Evolutionary conservation across 2,329 filamentous ascomycete species (phyloP), one percentile per base, ranked within the genome.

Genomic region (Aspergillus tamarii): DNA sequence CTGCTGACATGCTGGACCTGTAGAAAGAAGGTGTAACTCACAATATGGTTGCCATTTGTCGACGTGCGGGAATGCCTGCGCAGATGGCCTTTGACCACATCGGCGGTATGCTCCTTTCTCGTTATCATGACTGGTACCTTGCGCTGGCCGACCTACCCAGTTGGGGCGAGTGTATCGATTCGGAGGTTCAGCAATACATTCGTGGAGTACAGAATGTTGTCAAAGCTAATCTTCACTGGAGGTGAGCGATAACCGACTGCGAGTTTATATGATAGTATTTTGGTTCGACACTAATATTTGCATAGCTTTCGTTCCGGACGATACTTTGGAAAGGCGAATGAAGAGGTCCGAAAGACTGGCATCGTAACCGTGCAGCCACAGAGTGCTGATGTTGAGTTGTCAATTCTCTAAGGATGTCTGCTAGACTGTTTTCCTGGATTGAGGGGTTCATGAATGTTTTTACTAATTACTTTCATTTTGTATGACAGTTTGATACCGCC

Each of bases 181-280:
- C 57, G 21, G 62, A 71, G 16, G 70, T 73, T 14, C 70, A 73
- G 34, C 36, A 65, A 45, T 73, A 72, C 45, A 69, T 73, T 28
- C 62, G 62, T 16, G 70, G 67, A 1, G 65, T 69, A 28, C 66
- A 67, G 56, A 64, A 72, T 62, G 60, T 72, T 28, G 64, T 70
- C 12, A 54, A 61, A 39, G 70, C 70, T 12, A 73, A 72, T 62
- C 36, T 72, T 34, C 66, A 69, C 36, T 73, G 72, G 70, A 74
- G 70, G 70, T 70, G 32, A 16, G 66, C 61, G 21, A 32, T 3
- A 21, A 21, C n/a, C 5, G n/a, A 36, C 5, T 36, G 19, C 30
- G 8, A 54, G 21, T 28, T 32, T 12, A 21, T n/a, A 32, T 39
- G n/a, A 11, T n/a, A 8, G n/a, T 16, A 21, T 32, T 4, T 4